Percentiles rank a stretch among this genome's conserved stretches.
Evolutionary conservation across 139 green algal genomes (phyloP).

Genomic region (Picochlorum sp.): DNA sequence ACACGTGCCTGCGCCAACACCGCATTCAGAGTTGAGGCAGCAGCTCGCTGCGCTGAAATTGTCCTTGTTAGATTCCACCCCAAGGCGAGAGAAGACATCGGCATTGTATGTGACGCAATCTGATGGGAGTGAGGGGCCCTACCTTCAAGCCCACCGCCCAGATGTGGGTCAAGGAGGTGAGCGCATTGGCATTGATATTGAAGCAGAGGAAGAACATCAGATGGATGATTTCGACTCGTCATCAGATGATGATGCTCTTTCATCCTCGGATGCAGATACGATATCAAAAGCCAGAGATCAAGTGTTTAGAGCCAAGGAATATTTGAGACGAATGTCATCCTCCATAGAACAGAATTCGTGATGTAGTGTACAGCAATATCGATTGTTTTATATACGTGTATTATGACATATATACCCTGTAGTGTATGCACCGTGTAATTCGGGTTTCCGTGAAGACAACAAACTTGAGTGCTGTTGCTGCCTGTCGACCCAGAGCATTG

Average conservation of each 20-base stretch:
- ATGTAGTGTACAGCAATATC: no score
- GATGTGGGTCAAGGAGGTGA: background rate
- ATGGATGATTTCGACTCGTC: background rate
- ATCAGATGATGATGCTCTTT: conserved; percentile 12
- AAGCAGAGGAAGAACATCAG: background rate
- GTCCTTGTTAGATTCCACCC: background rate
- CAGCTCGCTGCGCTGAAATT: background rate
- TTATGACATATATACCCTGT: no score
- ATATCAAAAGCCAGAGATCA: conserved; percentile 16
- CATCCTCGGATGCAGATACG: background rate
- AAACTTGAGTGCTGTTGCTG: no score
- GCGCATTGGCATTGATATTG: background rate
- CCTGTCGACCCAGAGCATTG: no score
- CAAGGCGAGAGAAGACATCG: background rate
- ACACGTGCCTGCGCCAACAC: background rate
- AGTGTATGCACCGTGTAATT: no score
- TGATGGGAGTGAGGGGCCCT: background rate
- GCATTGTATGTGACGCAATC: background rate
- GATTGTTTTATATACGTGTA: no score
- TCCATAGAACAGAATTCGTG: conserved; percentile 3
- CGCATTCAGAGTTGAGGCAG: conserved; percentile 5
- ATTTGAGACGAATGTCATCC: conserved; percentile 17
- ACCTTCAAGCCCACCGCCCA: background rate
- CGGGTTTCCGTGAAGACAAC: no score
- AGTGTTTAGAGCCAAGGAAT: conserved; percentile 26